These are phyloP conservation scores for Zostera marina DNA, from an alignment of 116 monocot species.

Conservation along the genomic window DNA sequence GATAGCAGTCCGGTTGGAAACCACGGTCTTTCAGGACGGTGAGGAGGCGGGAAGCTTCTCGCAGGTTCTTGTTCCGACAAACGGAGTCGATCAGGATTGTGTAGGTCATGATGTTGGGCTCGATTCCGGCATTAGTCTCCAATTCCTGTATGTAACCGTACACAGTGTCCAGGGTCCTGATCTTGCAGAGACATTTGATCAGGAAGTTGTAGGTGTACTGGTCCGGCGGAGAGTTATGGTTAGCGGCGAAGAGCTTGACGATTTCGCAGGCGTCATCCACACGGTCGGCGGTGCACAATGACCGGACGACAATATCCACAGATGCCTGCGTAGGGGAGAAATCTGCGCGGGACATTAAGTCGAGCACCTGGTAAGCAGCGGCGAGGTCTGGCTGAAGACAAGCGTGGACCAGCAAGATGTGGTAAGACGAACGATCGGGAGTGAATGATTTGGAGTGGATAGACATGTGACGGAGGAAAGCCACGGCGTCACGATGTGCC, in stretches of 20 bases:
- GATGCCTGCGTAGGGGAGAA: slow-evolving; percentile 36
- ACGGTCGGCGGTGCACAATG: slow-evolving; percentile 48
- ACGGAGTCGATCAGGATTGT: slow-evolving; percentile 75
- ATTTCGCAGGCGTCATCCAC: slow-evolving; percentile 38
- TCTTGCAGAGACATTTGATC: slow-evolving; percentile 45
- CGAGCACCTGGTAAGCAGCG: slow-evolving; percentile 15
- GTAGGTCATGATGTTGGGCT: slow-evolving; percentile 48
- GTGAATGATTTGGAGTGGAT: slow-evolving; percentile 15
- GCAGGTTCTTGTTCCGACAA: slow-evolving; percentile 42
- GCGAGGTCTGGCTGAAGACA: slow-evolving; percentile 22
- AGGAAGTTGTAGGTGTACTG: slow-evolving; percentile 80
- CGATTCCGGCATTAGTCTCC: not conserved
- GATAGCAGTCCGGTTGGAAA: slow-evolving; percentile 69
- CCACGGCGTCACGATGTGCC: slow-evolving; percentile 20
- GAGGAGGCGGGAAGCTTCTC: slow-evolving; percentile 62
- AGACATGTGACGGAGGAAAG: slow-evolving; percentile 33
- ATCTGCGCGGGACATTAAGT: slow-evolving; percentile 27
- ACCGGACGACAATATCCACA: slow-evolving; percentile 46
- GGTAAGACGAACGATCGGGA: slow-evolving; percentile 21
- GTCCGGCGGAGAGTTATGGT: slow-evolving; percentile 23
- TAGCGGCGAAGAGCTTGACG: slow-evolving; percentile 2
- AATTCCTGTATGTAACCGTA: slow-evolving; percentile 42
- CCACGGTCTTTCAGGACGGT: slow-evolving; percentile 34
- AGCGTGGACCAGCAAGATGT: slow-evolving; percentile 38
- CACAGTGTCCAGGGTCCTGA: slow-evolving; percentile 31